phyloP scores from a whole-genome alignment of 257 asterid genomes.

The Gentiana straminea region DNA sequence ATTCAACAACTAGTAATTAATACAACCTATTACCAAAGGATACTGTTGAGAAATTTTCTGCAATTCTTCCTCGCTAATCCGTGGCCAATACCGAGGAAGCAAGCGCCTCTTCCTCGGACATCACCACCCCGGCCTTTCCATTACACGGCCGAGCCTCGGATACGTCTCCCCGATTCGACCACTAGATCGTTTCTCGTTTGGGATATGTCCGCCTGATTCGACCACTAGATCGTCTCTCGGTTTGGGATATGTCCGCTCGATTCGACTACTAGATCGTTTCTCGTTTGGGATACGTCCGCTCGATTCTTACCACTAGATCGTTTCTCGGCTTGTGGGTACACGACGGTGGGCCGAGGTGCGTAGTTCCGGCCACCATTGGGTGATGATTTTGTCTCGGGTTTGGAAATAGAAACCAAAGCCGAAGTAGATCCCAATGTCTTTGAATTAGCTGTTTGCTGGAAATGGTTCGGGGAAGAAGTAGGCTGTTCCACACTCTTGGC shows the following conservation, averaged over 20 bases:
- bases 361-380: constrained; percentile 16
- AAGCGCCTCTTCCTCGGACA: constrained; percentile 48
- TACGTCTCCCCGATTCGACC: constrained; percentile 27
- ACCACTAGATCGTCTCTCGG: constrained; percentile 15
- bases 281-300: too few species aligned
- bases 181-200: constrained; percentile 13
- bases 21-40: constrained; percentile 23
- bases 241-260: too few species aligned
- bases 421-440: constrained; percentile 27
- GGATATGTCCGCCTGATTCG: neutral
- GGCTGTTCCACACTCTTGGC: constrained; percentile 34
- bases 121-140: constrained; percentile 48
- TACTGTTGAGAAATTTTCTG: constrained; percentile 65
- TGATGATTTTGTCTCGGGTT: constrained; percentile 26
- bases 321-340: constrained; percentile 27
- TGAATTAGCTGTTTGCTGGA: constrained; percentile 24
- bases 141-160: constrained; percentile 36
- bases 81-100: constrained; percentile 68
- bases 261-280: too few species aligned
- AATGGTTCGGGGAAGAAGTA: constrained; percentile 19
- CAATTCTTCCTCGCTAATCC: constrained; percentile 52
- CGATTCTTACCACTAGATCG: too few species aligned
- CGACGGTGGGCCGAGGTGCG: constrained; percentile 18
- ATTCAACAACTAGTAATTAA: neutral
- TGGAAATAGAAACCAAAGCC: constrained; percentile 30